phyloP scores from a whole-genome alignment of 495 filamentous ascomycete species.

The Clavariopsis aquatica region DNA sequence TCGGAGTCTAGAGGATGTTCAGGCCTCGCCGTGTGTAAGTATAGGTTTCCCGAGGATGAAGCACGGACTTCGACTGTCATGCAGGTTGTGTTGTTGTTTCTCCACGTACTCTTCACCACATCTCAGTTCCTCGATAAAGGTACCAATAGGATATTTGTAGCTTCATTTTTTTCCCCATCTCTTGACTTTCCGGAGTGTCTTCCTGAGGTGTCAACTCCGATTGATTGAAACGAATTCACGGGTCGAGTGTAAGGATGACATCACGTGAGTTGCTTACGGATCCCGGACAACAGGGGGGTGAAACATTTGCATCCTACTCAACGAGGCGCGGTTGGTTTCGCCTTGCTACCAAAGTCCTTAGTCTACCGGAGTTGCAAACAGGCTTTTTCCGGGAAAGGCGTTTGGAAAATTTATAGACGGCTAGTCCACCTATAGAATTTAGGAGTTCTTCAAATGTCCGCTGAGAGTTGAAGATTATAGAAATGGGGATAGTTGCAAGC shows the following conservation, averaged over 20 bases:
- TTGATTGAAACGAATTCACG: not conserved
- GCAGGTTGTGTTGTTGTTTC: too few species aligned
- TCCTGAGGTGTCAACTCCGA: not conserved
- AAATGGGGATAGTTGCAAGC: too few species aligned
- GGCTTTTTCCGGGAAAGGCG: too few species aligned
- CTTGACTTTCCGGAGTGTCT: not conserved
- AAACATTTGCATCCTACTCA: not conserved
- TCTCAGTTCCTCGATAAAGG: too few species aligned
- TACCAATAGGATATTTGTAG: too few species aligned
- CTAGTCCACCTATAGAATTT: too few species aligned
- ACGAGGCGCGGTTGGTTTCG: not conserved
- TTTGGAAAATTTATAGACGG: too few species aligned
- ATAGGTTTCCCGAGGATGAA: not conserved
- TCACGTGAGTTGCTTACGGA: not conserved
- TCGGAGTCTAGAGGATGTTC: not conserved
- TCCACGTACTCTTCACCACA: too few species aligned
- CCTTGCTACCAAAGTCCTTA: not conserved
- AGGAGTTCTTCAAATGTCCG: too few species aligned
- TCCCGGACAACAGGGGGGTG: not conserved
- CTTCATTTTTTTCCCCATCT: too few species aligned
- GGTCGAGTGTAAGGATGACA: not conserved
- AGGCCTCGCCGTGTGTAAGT: slow-evolving; percentile 2
- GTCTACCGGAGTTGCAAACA: too few species aligned
- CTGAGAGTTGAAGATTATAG: too few species aligned
- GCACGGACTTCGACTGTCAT: not conserved